Percentiles rank a stretch among this genome's conserved stretches.
Evolutionary conservation across 2,329 filamentous ascomycete genomes (phyloP).

Genomic region (Ceratocystis ficicola): DNA sequence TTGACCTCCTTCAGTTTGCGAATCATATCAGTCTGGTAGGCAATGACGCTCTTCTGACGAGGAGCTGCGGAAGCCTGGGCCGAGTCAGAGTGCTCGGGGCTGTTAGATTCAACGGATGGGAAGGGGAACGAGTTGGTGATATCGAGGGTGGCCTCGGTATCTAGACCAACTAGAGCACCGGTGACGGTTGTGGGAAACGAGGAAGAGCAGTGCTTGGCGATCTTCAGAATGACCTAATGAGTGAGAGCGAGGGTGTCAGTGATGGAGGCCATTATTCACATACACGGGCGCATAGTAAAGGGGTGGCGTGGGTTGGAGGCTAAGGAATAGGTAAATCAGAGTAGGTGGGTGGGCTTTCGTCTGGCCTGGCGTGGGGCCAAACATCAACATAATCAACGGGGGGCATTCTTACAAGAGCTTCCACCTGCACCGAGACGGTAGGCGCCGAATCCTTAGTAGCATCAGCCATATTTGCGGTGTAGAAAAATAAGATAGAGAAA

Average conservation of each 20-base stretch:
- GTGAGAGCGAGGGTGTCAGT: slow-evolving; percentile 4
- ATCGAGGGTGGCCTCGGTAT: slow-evolving; percentile 66
- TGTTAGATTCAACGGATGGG: slow-evolving; percentile 63
- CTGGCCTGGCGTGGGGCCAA: slow-evolving; percentile 30
- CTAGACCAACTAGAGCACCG: slow-evolving; percentile 87
- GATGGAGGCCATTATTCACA: background rate
- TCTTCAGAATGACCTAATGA: slow-evolving; percentile 81
- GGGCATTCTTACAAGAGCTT: slow-evolving; percentile 63
- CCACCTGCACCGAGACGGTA: slow-evolving; percentile 81
- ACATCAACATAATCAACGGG: slow-evolving; percentile 10
- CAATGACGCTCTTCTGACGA: slow-evolving; percentile 75
- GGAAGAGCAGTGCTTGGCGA: slow-evolving; percentile 87
- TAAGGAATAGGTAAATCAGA: slow-evolving; percentile 21
- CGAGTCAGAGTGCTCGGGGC: slow-evolving; percentile 60
- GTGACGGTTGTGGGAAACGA: slow-evolving; percentile 81
- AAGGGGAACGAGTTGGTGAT: slow-evolving; percentile 94
- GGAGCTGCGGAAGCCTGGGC: slow-evolving; percentile 76
- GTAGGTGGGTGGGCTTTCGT: too few relatives aligned
- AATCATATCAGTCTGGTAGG: slow-evolving; percentile 95
- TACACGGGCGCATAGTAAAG: background rate
- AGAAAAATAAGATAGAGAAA: background rate
- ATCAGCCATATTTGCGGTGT: slow-evolving; percentile 41
- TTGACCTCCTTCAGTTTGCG: slow-evolving; percentile 93
- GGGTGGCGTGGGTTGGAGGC: background rate
- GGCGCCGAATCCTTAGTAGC: slow-evolving; percentile 49